Base-by-base conservation (phyloP, 192 early-diverging fungal species). In the Rhizoclosmatium sp. region DNA sequence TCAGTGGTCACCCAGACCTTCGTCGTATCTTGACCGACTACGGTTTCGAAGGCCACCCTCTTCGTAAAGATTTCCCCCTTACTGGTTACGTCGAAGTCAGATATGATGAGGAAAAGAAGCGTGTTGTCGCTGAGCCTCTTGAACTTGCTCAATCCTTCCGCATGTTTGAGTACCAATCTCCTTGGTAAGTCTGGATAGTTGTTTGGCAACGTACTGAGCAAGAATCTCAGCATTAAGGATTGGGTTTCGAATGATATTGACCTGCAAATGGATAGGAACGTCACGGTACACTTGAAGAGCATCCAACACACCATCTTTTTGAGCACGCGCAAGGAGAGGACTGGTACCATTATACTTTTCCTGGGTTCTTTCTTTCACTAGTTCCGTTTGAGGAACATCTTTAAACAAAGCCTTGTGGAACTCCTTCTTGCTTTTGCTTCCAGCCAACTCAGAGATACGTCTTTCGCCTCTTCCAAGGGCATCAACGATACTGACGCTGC, bases 71-170 rank as follows among this genome's bases (percentile, higher is more conserved):
- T 78, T 99, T 99, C 88, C 98, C 98, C 61, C 88, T 99, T 56
- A 97, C 95, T 47, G 97, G 98, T n/a, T 99, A 98, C 82, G 96
- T 98, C 7, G 98, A 98, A 87, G 95, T 98, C 47, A 87, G 98
- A 67, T 99, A 98, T 82, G 98, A 99, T 82, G 98, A 99, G 72
- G 95, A 96, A 82, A 95, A 95, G 89, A 99, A 99, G 91, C 88
- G 98, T 56, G 96, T 99, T 16, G 93, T 99, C 56, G 91, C 94
- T 44, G 98, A 99, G 80, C 96, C 96, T 39, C 88, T 99, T 64
- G 97, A 99, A 84, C 87, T 99, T 69, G 91, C 96, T 1, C 98
- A 99, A 88, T 92, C 94, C 40, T 96, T 98, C 89, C 89, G 98
- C 75, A 93, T 95, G 87, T 98, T 97, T 88, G 98, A 99, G 69